A percentile compares a stretch with the other conserved stretches of the same genome.
Evolutionary conservation across 192 early-diverging fungal species (phyloP).

Genomic region (Thamnidium elegans): DNA sequence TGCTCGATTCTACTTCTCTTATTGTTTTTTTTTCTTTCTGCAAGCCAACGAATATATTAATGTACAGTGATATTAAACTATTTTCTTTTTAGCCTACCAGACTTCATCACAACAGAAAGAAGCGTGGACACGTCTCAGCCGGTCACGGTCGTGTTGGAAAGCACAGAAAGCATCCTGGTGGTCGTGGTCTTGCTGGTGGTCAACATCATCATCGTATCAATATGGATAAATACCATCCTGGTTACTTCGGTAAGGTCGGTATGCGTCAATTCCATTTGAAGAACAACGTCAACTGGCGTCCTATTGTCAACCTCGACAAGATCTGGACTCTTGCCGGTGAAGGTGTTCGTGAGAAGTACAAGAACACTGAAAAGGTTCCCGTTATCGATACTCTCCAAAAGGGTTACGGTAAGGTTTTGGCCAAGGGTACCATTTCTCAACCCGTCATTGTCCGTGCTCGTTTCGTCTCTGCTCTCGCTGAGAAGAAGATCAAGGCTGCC

Average conservation of each 20-base stretch:
- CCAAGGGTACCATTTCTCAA: slow-evolving; percentile 87
- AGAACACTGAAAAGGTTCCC: slow-evolving; percentile 85
- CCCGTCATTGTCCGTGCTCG: slow-evolving; percentile 97
- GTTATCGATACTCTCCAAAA: slow-evolving; percentile 85
- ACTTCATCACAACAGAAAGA: slow-evolving; percentile 89
- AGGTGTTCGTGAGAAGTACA: slow-evolving; percentile 79
- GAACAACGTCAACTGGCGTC: slow-evolving; percentile 80
- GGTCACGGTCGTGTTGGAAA: slow-evolving; percentile 99
- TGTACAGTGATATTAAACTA: background rate
- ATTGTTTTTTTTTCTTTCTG: background rate
- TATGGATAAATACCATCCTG: slow-evolving; percentile 99
- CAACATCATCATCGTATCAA: slow-evolving; percentile 99
- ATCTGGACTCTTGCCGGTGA: slow-evolving; percentile 89
- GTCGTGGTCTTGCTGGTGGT: slow-evolving; percentile 99
- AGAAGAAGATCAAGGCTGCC: slow-evolving; percentile 98
- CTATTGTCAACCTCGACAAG: slow-evolving; percentile 91
- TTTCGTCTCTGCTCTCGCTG: slow-evolving; percentile 86
- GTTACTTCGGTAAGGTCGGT: slow-evolving; percentile 99
- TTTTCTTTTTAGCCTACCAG: slow-evolving; percentile 64
- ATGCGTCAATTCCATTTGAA: slow-evolving; percentile 99
- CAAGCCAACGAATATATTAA: background rate
- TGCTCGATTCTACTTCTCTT: background rate
- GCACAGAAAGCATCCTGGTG: slow-evolving; percentile 99
- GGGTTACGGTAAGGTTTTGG: slow-evolving; percentile 96
- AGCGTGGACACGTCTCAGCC: slow-evolving; percentile 98